A percentile compares a stretch with the other conserved stretches of the same genome.
Conservation (phyloP, 352 stramenopile species). For the Globisporangium viniferum region DNA sequence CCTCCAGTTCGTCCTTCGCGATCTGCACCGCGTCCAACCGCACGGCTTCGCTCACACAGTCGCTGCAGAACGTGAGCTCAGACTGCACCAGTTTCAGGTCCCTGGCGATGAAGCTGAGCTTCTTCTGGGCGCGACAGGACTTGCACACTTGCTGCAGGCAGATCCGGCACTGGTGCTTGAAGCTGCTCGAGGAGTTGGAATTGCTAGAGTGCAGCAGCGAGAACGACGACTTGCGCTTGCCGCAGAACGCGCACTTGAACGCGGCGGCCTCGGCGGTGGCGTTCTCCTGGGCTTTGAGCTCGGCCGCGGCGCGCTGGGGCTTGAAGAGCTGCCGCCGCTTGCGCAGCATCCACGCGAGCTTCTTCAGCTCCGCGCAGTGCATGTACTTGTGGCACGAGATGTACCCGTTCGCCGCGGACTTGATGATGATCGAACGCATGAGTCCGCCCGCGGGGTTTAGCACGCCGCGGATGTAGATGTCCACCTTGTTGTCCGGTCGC, state of each 20-base stretch:
- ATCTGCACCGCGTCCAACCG: not conserved
- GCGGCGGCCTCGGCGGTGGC: not conserved
- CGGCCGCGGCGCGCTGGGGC: not conserved
- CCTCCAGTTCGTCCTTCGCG: not conserved
- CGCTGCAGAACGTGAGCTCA: not conserved
- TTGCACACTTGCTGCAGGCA: conserved; percentile 4
- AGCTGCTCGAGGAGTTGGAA: not conserved
- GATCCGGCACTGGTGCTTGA: not conserved
- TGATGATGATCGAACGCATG: conserved; percentile 36
- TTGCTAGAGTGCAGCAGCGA: not conserved
- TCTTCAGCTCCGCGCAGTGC: conserved; percentile 14
- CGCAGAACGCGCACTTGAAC: not conserved
- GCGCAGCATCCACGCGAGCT: conserved; percentile 12
- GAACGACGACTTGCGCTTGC: conserved; percentile 1
- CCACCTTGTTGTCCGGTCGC: conserved; percentile 19
- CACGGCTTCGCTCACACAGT: not conserved
- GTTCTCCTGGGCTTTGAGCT: not conserved
- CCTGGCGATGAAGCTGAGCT: conserved; percentile 2
- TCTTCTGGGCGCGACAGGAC: not conserved
- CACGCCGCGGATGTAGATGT: conserved; percentile 26
- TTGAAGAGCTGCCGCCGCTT: not conserved
- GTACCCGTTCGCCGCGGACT: conserved; percentile 33
- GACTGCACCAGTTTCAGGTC: not conserved
- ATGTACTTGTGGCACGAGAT: conserved; percentile 23
- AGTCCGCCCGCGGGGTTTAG: conserved; percentile 38